phyloP scores from a whole-genome alignment of 1,284 basidiomycete species.

The Paramarasmius palmivorus region DNA sequence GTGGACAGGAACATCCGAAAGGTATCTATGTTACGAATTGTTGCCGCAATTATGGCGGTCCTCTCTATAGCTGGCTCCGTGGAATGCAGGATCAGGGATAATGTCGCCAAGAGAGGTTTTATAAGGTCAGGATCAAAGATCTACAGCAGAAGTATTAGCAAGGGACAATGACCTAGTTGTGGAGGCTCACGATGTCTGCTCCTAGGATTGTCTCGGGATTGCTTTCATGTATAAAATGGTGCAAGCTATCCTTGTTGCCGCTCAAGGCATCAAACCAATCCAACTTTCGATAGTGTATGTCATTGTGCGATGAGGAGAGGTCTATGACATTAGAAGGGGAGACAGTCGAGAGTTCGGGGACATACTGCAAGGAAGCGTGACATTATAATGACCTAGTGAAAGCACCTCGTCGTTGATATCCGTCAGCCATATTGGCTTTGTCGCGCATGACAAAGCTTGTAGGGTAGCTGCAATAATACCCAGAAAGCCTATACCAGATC shows the following conservation, averaged over 20 bases:
- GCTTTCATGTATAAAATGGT: constrained; percentile 39
- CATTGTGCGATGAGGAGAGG: constrained; percentile 46
- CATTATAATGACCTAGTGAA: constrained; percentile 56
- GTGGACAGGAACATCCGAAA: constrained; percentile 37
- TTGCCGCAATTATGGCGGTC: constrained; percentile 57
- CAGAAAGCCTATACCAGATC: constrained; percentile 72
- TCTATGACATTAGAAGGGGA: constrained; percentile 36
- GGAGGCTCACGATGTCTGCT: constrained; percentile 61
- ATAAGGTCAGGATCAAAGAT: constrained; percentile 70
- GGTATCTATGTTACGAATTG: constrained; percentile 50
- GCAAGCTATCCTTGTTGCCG: constrained; percentile 22
- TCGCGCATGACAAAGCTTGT: constrained; percentile 33
- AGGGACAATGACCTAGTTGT: not conserved
- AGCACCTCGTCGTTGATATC: constrained; percentile 69
- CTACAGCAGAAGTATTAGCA: constrained; percentile 32
- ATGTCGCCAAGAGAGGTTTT: constrained; percentile 51
- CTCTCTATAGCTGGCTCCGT: constrained; percentile 15
- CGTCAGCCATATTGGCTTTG: constrained; percentile 51
- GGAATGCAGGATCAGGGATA: constrained; percentile 47
- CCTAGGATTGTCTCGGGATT: constrained; percentile 62
- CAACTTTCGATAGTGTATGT: constrained; percentile 43
- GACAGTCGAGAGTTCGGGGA: constrained; percentile 6
- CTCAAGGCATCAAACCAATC: constrained; percentile 69
- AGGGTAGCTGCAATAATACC: constrained; percentile 60
- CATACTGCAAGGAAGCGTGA: constrained; percentile 66